These are phyloP conservation scores for Tricholoma saponaceum DNA, from an alignment of 768 basidiomycete species.

Conservation along the genomic window DNA sequence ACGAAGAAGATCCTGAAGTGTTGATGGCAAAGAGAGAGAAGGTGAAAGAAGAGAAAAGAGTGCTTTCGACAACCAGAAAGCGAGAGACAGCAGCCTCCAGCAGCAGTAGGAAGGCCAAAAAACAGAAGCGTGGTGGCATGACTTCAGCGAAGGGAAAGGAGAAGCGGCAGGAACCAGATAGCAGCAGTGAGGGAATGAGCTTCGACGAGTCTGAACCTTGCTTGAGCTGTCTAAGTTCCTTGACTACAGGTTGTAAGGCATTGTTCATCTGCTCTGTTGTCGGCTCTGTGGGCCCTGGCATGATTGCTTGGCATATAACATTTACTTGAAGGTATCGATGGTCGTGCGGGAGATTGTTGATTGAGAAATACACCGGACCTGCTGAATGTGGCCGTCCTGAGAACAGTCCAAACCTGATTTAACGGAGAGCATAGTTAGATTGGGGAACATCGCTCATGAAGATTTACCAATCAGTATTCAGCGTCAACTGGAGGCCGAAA, in stretches of 20 bases:
- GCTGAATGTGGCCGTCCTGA: slow-evolving; percentile 20
- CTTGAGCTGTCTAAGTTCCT: slow-evolving; percentile 12
- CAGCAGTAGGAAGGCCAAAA: no score
- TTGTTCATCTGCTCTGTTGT: slow-evolving; percentile 22
- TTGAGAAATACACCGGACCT: slow-evolving; percentile 18
- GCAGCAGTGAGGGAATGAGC: no score
- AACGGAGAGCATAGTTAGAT: neutral
- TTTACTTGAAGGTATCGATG: slow-evolving; percentile 17
- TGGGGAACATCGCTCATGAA: no score
- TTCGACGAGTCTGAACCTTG: no score
- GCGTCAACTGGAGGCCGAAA: slow-evolving; percentile 20
- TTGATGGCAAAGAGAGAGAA: no score
- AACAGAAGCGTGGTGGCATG: no score
- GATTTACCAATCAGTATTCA: slow-evolving; percentile 23
- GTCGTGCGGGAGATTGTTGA: slow-evolving; percentile 18
- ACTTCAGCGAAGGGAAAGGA: no score
- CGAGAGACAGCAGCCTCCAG: no score
- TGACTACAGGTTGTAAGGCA: slow-evolving; percentile 11
- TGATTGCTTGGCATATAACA: slow-evolving; percentile 15
- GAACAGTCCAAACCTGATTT: slow-evolving; percentile 20
- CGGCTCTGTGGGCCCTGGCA: slow-evolving; percentile 24
- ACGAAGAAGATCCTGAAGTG: no score
- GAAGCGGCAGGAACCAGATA: no score
- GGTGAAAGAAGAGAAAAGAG: no score
- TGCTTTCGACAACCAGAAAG: no score